phyloP scores from a whole-genome alignment of 1,284 basidiomycete species.

The Ceratobasidium sp. region DNA sequence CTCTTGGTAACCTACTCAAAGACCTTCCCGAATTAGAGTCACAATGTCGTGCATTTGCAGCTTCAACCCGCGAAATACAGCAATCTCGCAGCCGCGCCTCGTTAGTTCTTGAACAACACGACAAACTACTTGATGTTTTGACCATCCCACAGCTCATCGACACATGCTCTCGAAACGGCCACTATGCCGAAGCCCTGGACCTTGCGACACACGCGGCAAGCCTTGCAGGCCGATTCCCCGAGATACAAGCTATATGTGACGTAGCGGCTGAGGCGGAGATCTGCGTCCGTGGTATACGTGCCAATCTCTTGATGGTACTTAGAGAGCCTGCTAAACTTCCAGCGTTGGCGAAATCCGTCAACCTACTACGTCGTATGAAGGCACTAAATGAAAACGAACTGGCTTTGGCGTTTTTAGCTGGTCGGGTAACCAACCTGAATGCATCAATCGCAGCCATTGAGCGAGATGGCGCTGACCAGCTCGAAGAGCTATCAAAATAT shows the following conservation, averaged over 20 bases:
- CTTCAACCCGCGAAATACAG: conserved; percentile 62
- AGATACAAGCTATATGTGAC: conserved; percentile 56
- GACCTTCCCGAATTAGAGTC: conserved; percentile 74
- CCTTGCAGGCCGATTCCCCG: conserved; percentile 54
- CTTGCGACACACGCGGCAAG: conserved; percentile 70
- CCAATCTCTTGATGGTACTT: conserved; percentile 72
- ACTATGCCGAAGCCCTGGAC: conserved; percentile 89
- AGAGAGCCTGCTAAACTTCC: conserved; percentile 88
- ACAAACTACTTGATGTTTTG: conserved; percentile 87
- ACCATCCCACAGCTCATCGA: conserved; percentile 90
- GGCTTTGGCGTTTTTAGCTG: conserved; percentile 70
- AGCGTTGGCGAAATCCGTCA: conserved; percentile 84
- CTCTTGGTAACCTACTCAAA: conserved; percentile 69
- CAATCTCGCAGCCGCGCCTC: conserved; percentile 73
- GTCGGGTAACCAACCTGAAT: conserved; percentile 62
- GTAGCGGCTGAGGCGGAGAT: conserved; percentile 77
- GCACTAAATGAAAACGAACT: conserved; percentile 67
- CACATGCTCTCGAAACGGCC: conserved; percentile 88
- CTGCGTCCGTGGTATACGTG: conserved; percentile 74
- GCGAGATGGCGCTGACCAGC: conserved; percentile 48
- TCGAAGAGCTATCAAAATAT: conserved; percentile 72
- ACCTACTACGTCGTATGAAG: conserved; percentile 81
- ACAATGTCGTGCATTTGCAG: conserved; percentile 68
- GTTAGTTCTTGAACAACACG: conserved; percentile 86
- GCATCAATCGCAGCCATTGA: conserved; percentile 56